A percentile compares a stretch with the other conserved stretches of the same genome.
Evolutionary conservation across 1,139 yeast species (phyloP).

Genomic region (Pichiaceae sp.): DNA sequence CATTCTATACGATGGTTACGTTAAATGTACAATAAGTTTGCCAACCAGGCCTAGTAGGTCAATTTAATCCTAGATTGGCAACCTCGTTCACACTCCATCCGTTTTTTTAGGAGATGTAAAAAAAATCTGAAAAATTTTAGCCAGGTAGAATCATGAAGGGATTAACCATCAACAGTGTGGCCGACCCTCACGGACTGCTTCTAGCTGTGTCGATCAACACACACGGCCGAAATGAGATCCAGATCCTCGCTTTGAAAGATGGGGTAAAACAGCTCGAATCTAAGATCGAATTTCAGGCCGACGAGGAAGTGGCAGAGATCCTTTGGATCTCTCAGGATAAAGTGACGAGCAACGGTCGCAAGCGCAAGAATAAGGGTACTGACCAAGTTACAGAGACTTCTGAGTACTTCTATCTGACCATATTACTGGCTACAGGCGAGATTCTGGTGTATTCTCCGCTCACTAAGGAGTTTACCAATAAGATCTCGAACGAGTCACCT

Average conservation of each 20-base stretch:
- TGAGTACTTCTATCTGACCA: conserved; percentile 25
- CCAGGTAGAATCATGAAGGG: background rate
- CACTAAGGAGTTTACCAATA: conserved; percentile 27
- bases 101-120: background rate
- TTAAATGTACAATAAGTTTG: no score
- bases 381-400: conserved; percentile 4
- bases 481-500: conserved; percentile 25
- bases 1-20: no score
- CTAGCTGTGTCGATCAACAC: conserved; percentile 18
- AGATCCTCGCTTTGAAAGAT: conserved; percentile 14
- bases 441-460: conserved; percentile 35
- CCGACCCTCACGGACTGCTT: conserved; percentile 7
- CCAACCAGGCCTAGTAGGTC: no score
- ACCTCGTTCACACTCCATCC: no score
- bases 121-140: background rate
- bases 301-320: conserved; percentile 18
- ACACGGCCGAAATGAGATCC: conserved; percentile 23
- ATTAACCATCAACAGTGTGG: background rate
- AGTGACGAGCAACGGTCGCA: conserved; percentile 4
- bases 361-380: conserved; percentile 9
- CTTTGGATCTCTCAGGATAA: conserved; percentile 19
- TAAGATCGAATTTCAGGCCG: conserved; percentile 22
- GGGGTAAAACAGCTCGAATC: conserved; percentile 11
- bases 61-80: no score
- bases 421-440: conserved; percentile 31